phyloP scores from a whole-genome alignment of 2,329 filamentous ascomycete species.

The Pseudocercospora eumusae region DNA sequence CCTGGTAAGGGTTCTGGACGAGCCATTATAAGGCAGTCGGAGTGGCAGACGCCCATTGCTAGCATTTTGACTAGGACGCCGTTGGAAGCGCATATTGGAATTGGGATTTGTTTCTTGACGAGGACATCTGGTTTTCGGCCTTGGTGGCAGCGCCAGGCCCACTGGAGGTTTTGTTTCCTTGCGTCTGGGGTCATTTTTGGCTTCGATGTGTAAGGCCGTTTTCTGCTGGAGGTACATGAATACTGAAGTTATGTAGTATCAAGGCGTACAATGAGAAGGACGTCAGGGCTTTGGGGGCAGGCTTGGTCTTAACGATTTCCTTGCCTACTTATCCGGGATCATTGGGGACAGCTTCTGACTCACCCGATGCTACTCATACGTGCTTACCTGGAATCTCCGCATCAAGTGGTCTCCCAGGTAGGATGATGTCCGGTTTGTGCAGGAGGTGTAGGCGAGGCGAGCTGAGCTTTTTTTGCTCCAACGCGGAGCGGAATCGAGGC shows the following conservation, averaged over 20 bases:
- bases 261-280: no score
- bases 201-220: not conserved
- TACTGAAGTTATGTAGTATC: not conserved
- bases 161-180: not conserved
- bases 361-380: not conserved
- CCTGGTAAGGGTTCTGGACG: constrained; percentile 23
- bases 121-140: constrained; percentile 33
- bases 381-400: not conserved
- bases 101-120: constrained; percentile 36
- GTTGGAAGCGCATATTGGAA: constrained; percentile 33
- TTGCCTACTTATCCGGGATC: not conserved
- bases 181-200: not conserved
- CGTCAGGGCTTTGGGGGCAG: not conserved
- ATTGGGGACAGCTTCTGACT: not conserved
- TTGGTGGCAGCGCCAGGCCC: constrained; percentile 16
- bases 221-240: not conserved
- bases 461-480: not conserved
- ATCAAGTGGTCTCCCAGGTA: not conserved
- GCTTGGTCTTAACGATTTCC: not conserved
- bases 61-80: constrained; percentile 40
- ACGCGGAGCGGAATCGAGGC: not conserved
- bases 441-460: not conserved
- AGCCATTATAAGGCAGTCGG: constrained; percentile 39
- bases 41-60: constrained; percentile 42
- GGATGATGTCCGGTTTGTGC: not conserved